Base-by-base conservation (phyloP, 177 flowering plant species). In the Vitis hybrid region DNA sequence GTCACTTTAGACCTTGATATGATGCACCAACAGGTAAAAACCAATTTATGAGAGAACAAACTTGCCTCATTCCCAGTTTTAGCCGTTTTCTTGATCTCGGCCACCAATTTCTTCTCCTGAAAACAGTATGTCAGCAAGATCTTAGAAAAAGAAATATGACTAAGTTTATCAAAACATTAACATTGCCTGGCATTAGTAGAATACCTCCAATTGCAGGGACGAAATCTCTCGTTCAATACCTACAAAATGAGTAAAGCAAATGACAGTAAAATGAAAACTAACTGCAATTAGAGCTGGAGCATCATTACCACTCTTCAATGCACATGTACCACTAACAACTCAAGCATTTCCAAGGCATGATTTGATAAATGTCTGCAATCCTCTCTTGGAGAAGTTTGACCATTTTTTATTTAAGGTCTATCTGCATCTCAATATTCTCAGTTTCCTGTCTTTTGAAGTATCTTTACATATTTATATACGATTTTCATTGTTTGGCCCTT, bases 11-110 rank as follows among this genome's bases (percentile, higher is more conserved):
- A n/a, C 35, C 13, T 32, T 4, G 19, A 21, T 3, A 11, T n/a
- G 48, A 56, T 40, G n/a, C 12, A 7, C 11, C 6, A 56, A 19
- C 7, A 11, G 0, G 32, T 8, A 5, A 68, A 27, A 13, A 48
- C 30, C 19, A 40, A 16, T 14, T 46, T 18, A 9, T 2, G 2
- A 64, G 51, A 58, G 2, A 62, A 69, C 14, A 60, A 64, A 82
- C 89, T 84, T 81, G 71, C 98, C 97, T 94, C 98, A 70, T 94
- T 94, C 49, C 98, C 98, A 27, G 91, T 89, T 79, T 94, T 94
- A 9, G 98, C 98, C 13, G 97, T 92, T 79, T 87, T 85, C 87
- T 94, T 94, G 60, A 92, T 94, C 85, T 94, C 98, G 9, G 97
- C 97, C 15, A 94, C 97, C 76, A 94, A 72, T 76, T 80, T 92